Evolutionary conservation across 495 filamentous ascomycete species (phyloP).

Genomic region (Daldinia caldariorum): DNA sequence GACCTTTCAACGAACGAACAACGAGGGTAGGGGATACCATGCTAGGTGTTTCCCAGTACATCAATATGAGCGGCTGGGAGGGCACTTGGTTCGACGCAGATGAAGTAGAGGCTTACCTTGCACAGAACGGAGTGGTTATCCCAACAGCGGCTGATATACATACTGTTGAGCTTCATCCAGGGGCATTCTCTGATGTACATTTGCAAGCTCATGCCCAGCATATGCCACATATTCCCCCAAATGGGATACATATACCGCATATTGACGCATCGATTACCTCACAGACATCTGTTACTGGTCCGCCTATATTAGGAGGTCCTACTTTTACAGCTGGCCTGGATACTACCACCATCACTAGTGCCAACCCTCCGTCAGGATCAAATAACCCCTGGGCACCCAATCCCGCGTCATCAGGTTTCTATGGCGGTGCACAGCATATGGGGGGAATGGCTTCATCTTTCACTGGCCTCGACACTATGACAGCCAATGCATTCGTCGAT

Average conservation of each 20-base stretch:
- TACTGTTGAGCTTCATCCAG: conserved; percentile 58
- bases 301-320: conserved; percentile 3
- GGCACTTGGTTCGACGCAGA: conserved; percentile 79
- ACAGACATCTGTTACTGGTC: conserved; percentile 1
- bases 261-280: conserved; percentile 7
- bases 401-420: conserved; percentile 21
- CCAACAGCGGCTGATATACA: conserved; percentile 62
- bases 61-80: conserved; percentile 61
- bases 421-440: conserved; percentile 6
- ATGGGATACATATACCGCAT: neutral
- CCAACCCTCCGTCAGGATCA: neutral
- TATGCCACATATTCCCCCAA: conserved; percentile 22
- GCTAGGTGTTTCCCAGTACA: conserved; percentile 51
- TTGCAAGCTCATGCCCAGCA: conserved; percentile 15
- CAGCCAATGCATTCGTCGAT: conserved; percentile 19
- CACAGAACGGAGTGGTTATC: conserved; percentile 66
- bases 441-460: conserved; percentile 23
- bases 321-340: neutral
- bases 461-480: conserved; percentile 36
- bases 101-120: conserved; percentile 77
- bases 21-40: conserved; percentile 46
- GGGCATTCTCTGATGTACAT: conserved; percentile 43
- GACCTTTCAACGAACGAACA: conserved; percentile 52
- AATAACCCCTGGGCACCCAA: conserved; percentile 26
- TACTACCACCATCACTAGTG: neutral